Percentiles rank a stretch among this genome's conserved stretches.
Conservation (phyloP, 345 rosid genomes). For the Rhodomyrtus tomentosa region DNA sequence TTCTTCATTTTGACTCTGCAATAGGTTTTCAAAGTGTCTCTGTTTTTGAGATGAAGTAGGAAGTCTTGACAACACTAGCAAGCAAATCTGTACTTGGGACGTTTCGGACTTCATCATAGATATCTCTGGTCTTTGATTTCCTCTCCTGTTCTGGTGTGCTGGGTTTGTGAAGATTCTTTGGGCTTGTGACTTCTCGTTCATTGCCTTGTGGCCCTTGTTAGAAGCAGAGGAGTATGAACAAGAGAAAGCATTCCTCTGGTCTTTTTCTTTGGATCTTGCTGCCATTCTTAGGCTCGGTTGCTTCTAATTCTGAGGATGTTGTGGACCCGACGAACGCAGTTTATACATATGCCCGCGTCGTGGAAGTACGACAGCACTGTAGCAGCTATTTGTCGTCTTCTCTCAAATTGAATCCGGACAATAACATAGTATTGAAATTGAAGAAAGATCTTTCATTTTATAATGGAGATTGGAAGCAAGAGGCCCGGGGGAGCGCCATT, state of each 20-base stretch:
- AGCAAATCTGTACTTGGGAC: background rate
- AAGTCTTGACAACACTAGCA: background rate
- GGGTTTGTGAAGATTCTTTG: background rate
- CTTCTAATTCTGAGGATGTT: background rate
- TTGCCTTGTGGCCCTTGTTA: background rate
- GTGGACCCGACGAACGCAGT: background rate
- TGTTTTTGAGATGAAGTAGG: background rate
- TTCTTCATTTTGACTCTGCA: background rate
- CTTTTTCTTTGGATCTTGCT: background rate
- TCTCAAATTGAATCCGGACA: background rate
- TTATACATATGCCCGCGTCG: background rate
- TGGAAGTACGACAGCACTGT: background rate
- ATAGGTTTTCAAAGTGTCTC: background rate
- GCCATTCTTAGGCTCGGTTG: background rate
- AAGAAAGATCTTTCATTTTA: constrained; percentile 1
- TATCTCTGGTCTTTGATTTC: background rate
- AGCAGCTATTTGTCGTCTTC: background rate
- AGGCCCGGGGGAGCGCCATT: background rate
- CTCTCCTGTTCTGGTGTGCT: background rate
- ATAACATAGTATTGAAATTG: background rate
- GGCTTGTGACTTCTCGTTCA: background rate
- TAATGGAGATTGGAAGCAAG: constrained; percentile 14
- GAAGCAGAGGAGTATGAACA: background rate
- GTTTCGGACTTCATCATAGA: background rate
- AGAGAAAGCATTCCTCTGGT: background rate